Evolutionary conservation across 164 flowering plant genomes (phyloP), one percentile per base, ranked within the genome.

Genomic region (Berberis thunbergii): DNA sequence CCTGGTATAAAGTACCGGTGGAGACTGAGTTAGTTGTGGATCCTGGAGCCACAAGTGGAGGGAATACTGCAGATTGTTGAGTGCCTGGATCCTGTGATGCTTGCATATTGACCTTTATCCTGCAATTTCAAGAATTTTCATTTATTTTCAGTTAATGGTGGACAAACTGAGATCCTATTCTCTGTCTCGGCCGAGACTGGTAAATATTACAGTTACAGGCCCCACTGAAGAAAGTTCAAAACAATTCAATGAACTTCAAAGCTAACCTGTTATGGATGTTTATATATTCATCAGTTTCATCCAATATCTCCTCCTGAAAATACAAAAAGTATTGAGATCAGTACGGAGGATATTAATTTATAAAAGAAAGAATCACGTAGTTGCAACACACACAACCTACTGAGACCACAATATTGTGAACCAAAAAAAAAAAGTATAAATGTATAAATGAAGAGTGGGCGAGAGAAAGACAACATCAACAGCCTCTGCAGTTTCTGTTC

Each of bases 251-350:
- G 12, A 4, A 50, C 1, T 59, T 46, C 1, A 45, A 54, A 39
- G 0, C 48, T 71, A 78, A 92, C 98, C 91, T 86, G 76, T 92
- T 92, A 73, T 89, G 96, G 63, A 89, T 85, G 66, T 92, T 85
- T 54, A 92, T 87, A 56, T 89, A 92, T 73, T 87, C 96, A 78
- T 92, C 98, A 7, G 96, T 89, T 73, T 92, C 98, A 67, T 92
- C 98, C 76, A 89, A 63, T 75, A 92, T 92, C 81, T 92, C 98
- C 82, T 92, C 98, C 96, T 92, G 89, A 13, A 12, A 71, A 39
- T 60, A 67, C n/a, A 50, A 50, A 59, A 38, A 42, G 5, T 41
- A 3, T n/a, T 7, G 43, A 62, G 52, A 58, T 66, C 12, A 71
- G 57, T 54, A 62, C 13, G 49, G 43, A 41, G 54, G 11, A 26